Percentiles rank a stretch among this genome's conserved stretches.
Conservation (phyloP, 2,329 filamentous ascomycete genomes). For the Fusarium burgessii region DNA sequence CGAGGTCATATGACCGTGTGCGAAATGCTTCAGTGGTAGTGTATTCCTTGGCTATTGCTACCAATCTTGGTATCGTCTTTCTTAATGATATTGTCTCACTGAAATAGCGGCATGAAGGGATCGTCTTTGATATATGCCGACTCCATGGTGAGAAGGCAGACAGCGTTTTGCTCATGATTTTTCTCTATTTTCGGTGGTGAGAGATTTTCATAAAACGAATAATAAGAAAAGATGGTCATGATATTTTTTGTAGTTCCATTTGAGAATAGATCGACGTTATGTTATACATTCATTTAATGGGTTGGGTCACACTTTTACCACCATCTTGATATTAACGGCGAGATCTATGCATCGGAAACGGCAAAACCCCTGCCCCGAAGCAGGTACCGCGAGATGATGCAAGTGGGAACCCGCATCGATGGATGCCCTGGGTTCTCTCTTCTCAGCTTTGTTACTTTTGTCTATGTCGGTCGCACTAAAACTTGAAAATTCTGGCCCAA, state of each 20-base stretch:
- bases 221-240: background rate
- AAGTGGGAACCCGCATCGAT: constrained; percentile 5
- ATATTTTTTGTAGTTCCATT: background rate
- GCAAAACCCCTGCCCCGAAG: constrained; percentile 43
- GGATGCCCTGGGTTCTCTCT: background rate
- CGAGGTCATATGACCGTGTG: constrained; percentile 62
- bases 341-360: constrained; percentile 34
- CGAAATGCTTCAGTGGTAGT: constrained; percentile 61
- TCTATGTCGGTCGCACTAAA: constrained; percentile 30
- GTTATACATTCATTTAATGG: constrained; percentile 9
- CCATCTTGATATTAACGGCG: background rate
- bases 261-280: constrained; percentile 18
- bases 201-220: background rate
- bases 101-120: constrained; percentile 6
- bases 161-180: constrained; percentile 28
- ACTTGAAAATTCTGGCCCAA: constrained; percentile 29
- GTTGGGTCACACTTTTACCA: background rate
- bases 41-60: constrained; percentile 10
- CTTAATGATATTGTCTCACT: background rate
- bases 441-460: constrained; percentile 2
- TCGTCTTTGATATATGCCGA: constrained; percentile 28
- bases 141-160: constrained; percentile 24
- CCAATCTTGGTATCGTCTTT: constrained; percentile 5
- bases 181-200: background rate
- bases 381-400: constrained; percentile 17